phyloP scores from a whole-genome alignment of 2,329 filamentous ascomycete species.

The Bipolaris oryzae region DNA sequence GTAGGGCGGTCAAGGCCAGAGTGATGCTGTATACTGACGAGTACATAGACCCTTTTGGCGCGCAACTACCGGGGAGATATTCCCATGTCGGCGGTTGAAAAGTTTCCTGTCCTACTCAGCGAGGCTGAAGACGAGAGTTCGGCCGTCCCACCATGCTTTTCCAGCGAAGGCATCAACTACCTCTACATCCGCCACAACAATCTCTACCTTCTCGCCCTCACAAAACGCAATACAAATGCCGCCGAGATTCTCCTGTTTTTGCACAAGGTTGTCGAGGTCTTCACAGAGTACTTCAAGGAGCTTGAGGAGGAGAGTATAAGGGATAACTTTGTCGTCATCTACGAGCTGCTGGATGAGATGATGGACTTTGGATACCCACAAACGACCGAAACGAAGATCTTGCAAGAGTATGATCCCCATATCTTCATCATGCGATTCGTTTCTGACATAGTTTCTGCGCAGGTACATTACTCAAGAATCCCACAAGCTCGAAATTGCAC shows the following conservation, averaged over 20 bases:
- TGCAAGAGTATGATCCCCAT: constrained; percentile 72
- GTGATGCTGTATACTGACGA: constrained; percentile 35
- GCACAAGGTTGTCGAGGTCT: constrained; percentile 97
- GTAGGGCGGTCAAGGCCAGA: constrained; percentile 57
- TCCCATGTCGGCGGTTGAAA: constrained; percentile 98
- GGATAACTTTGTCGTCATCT: constrained; percentile 99
- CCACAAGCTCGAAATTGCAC: constrained; percentile 94
- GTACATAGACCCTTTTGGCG: constrained; percentile 84
- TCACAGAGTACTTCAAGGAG: constrained; percentile 99
- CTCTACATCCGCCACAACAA: constrained; percentile 99
- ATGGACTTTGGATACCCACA: constrained; percentile 99
- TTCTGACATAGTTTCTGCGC: constrained; percentile 11
- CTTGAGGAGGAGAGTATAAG: constrained; percentile 98
- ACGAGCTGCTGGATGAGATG: constrained; percentile 98
- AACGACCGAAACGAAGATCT: constrained; percentile 96
- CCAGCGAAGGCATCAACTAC: constrained; percentile 98
- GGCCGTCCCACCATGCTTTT: constrained; percentile 96
- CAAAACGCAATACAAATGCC: constrained; percentile 98
- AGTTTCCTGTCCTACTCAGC: constrained; percentile 92
- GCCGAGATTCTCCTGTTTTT: constrained; percentile 98
- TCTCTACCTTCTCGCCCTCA: constrained; percentile 95
- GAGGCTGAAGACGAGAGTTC: constrained; percentile 99
- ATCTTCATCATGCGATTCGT: rapidly evolving
- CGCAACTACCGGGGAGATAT: constrained; percentile 99
- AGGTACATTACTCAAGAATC: constrained; percentile 98